Percentiles rank a stretch among this genome's conserved stretches.
phyloP scores from a whole-genome alignment of 1,139 yeast species.

The Lodderomyces oxycetoniae region DNA sequence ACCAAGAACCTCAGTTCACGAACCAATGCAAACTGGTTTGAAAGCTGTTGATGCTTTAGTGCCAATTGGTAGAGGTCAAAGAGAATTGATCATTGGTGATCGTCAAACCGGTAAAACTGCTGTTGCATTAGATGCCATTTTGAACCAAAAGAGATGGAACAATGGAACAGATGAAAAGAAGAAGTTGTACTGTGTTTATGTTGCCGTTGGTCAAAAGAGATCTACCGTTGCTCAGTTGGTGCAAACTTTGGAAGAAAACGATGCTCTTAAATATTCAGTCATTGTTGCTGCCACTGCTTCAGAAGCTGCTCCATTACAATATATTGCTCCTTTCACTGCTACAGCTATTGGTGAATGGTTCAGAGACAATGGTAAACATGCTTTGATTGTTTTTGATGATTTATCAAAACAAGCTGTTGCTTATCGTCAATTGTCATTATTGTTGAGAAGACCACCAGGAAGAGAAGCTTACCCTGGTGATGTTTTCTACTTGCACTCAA shows the following conservation, averaged over 20 bases:
- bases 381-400: slow-evolving; percentile 95
- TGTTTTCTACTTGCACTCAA: slow-evolving; percentile 93
- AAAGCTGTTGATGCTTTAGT: slow-evolving; percentile 99
- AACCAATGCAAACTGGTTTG: slow-evolving; percentile 99
- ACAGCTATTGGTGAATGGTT: slow-evolving; percentile 99
- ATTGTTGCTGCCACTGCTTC: slow-evolving; percentile 99
- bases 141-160: slow-evolving; percentile 99
- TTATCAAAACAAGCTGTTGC: slow-evolving; percentile 99
- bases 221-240: slow-evolving; percentile 99
- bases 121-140: slow-evolving; percentile 95
- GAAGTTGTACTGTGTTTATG: slow-evolving; percentile 99
- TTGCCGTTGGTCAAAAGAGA: slow-evolving; percentile 99
- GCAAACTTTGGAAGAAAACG: slow-evolving; percentile 97
- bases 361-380: slow-evolving; percentile 99
- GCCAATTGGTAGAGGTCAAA: slow-evolving; percentile 99
- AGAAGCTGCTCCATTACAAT: slow-evolving; percentile 99
- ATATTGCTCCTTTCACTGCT: slow-evolving; percentile 99
- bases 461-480: slow-evolving; percentile 98
- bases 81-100: slow-evolving; percentile 99
- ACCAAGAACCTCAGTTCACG: slow-evolving; percentile 98
- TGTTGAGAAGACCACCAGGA: slow-evolving; percentile 97
- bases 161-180: slow-evolving; percentile 88
- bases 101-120: slow-evolving; percentile 99
- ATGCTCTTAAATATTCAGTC: slow-evolving; percentile 96
- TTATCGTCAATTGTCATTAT: slow-evolving; percentile 97